Evolutionary conservation across 2,329 filamentous ascomycete genomes (phyloP), one percentile per base, ranked within the genome.

Genomic region (Neoscytalidium dimidiatum): DNA sequence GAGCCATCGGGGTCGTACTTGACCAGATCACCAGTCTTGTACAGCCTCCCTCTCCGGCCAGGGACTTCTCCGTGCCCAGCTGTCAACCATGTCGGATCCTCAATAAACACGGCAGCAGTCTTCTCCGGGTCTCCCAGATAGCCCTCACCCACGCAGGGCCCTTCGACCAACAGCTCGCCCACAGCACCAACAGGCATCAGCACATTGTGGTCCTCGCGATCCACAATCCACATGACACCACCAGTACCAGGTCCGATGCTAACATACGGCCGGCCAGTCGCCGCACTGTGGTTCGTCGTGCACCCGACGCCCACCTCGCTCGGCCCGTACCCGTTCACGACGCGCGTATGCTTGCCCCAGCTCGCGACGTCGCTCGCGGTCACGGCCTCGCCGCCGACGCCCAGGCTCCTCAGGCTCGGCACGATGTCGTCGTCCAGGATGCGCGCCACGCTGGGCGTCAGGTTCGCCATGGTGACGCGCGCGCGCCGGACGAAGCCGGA

Each of bases 241-340:
- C 69, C 41, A 51, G 64, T 23, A 43, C 63, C 28, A 2, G 56
- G 13, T 2, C 69, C 69, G 48, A 70, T 69, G 17, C 31, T 57
- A 4, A 38, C 48, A 46, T 57, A 62, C n/a, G 23, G 51, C 11
- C 60, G 23, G 2, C 68, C 68, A 13, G 60, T 66, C 14, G 56
- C 66, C 28, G 56, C 53, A n/a, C 33, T 56, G 17, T 28, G 56
- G 23, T 69, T 69, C 44, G 65, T 67, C 8, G 68, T 70, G 49
- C 67, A 68, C 19, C 68, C 66, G 14, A 73, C 60, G 94, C 91
- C 80, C 43, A 94, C 91, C 80, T 97, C 94, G 4, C 88, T 92
- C 4, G 97, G 84, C 0, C 94, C 94, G 73, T 97, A 98, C n/a
- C 92, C 94, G 79, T 97, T 97, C 66, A 97, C 88, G 1, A 90